Conservation (phyloP, 495 filamentous ascomycete species). For the Penicillium turbatum region DNA sequence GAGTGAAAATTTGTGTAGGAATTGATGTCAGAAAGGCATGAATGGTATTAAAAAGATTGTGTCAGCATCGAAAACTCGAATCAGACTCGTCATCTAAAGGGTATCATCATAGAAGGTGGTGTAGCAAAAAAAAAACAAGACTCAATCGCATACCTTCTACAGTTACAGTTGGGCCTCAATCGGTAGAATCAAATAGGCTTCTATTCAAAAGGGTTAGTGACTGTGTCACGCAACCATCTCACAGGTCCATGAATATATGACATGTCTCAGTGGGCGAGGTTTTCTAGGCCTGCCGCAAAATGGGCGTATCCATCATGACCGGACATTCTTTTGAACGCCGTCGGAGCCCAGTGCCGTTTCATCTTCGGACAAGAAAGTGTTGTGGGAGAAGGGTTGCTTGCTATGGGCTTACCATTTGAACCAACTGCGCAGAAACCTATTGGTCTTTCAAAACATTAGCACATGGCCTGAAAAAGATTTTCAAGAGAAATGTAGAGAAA, state of each 20-base stretch:
- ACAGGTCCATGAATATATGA: slow-evolving; percentile 20
- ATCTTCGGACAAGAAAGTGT: slow-evolving; percentile 59
- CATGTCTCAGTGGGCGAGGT: slow-evolving; percentile 94
- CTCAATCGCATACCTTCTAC: slow-evolving; percentile 23
- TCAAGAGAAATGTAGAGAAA: slow-evolving; percentile 10
- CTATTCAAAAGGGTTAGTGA: slow-evolving; percentile 32
- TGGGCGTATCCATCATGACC: slow-evolving; percentile 82
- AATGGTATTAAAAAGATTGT: slow-evolving; percentile 54
- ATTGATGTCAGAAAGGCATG: slow-evolving; percentile 51
- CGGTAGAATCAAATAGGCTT: neutral
- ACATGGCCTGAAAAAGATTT: slow-evolving; percentile 4
- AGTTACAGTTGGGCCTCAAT: slow-evolving; percentile 5
- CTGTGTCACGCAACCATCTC: slow-evolving; percentile 19
- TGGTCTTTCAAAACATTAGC: slow-evolving; percentile 30
- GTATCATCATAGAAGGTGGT: slow-evolving; percentile 45
- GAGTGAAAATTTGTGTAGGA: slow-evolving; percentile 6
- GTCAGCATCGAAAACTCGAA: slow-evolving; percentile 59
- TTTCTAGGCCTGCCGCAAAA: slow-evolving; percentile 99
- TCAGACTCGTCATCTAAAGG: slow-evolving; percentile 60
- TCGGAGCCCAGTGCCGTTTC: slow-evolving; percentile 99
- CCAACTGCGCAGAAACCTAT: neutral
- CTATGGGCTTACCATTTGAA: slow-evolving; percentile 31
- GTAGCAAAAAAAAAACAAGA: slow-evolving; percentile 6
- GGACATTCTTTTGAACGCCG: slow-evolving; percentile 45
- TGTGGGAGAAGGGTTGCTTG: slow-evolving; percentile 10